Conservation (phyloP, 495 filamentous ascomycete species). For the Lasiosphaeria ovina region DNA sequence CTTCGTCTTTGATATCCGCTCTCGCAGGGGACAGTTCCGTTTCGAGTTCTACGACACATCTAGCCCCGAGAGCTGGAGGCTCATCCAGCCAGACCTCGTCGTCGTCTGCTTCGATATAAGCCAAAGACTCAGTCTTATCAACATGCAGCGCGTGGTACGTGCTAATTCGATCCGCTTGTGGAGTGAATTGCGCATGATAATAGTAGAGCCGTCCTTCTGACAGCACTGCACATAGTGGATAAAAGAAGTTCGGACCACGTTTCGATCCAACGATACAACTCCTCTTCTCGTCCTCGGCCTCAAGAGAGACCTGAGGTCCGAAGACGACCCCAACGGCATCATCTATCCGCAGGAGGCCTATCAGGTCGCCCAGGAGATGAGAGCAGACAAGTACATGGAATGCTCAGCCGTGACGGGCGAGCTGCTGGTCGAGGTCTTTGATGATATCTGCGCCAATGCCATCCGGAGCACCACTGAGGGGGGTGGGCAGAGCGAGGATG, state of each 20-base stretch:
- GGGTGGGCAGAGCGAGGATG: slow-evolving; percentile 45
- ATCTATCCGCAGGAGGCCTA: slow-evolving; percentile 75
- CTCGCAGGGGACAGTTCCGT: slow-evolving; percentile 58
- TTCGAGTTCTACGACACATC: slow-evolving; percentile 80
- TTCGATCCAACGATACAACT: slow-evolving; percentile 55
- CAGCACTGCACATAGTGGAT: slow-evolving; percentile 56
- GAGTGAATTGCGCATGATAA: too few species aligned
- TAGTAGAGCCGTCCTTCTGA: slow-evolving; percentile 9
- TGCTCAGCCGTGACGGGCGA: slow-evolving; percentile 89
- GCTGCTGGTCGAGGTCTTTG: slow-evolving; percentile 65
- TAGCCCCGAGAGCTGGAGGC: slow-evolving; percentile 70
- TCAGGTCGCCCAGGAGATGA: slow-evolving; percentile 73
- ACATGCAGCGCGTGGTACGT: slow-evolving; percentile 58
- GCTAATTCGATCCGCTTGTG: neutral
- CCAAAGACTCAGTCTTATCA: slow-evolving; percentile 60
- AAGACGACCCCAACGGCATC: slow-evolving; percentile 60
- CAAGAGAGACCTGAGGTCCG: slow-evolving; percentile 72
- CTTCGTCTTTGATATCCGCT: slow-evolving; percentile 73
- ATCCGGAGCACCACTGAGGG: slow-evolving; percentile 53
- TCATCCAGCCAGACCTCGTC: slow-evolving; percentile 68
- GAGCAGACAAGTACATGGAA: slow-evolving; percentile 85
- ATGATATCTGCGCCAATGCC: slow-evolving; percentile 74
- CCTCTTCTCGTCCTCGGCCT: slow-evolving; percentile 78
- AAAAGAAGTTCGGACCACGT: slow-evolving; percentile 61
- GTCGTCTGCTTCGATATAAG: slow-evolving; percentile 82